phyloP scores from a whole-genome alignment of 495 filamentous ascomycete species.

The Neurospora pannonica region DNA sequence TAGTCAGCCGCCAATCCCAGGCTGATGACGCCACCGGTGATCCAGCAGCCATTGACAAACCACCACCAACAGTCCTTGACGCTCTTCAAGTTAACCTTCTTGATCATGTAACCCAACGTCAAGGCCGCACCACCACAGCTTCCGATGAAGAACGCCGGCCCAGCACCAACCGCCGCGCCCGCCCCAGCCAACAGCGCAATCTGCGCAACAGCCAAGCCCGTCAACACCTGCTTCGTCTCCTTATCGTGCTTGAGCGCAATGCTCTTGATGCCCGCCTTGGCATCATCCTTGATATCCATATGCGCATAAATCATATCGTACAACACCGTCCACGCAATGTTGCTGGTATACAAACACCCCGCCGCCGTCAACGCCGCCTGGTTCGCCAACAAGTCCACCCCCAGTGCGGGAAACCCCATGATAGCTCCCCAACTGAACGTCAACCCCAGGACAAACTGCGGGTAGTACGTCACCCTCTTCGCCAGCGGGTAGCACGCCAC shows the following conservation, averaged over 20 bases:
- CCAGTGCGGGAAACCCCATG: constrained; percentile 91
- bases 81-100: constrained; percentile 72
- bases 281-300: constrained; percentile 95
- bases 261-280: constrained; percentile 86
- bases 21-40: constrained; percentile 46
- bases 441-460: constrained; percentile 82
- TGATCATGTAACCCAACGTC: constrained; percentile 79
- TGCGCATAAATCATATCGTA: constrained; percentile 99
- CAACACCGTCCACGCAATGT: constrained; percentile 85
- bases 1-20: constrained; percentile 43
- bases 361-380: constrained; percentile 55
- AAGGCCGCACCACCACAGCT: constrained; percentile 74
- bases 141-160: constrained; percentile 75
- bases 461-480: constrained; percentile 90
- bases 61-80: constrained; percentile 93
- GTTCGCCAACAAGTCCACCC: constrained; percentile 66
- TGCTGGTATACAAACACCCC: constrained; percentile 69
- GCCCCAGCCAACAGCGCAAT: constrained; percentile 70
- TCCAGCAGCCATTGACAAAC: constrained; percentile 62
- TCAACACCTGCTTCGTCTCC: constrained; percentile 78
- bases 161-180: constrained; percentile 62
- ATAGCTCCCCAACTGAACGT: constrained; percentile 97
- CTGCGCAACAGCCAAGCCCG: constrained; percentile 64
- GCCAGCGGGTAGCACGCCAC: constrained; percentile 83
- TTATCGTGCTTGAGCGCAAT: constrained; percentile 84